Base-by-base conservation (phyloP, 352 stramenopile genomes). In the Plasmopara halstedii region DNA sequence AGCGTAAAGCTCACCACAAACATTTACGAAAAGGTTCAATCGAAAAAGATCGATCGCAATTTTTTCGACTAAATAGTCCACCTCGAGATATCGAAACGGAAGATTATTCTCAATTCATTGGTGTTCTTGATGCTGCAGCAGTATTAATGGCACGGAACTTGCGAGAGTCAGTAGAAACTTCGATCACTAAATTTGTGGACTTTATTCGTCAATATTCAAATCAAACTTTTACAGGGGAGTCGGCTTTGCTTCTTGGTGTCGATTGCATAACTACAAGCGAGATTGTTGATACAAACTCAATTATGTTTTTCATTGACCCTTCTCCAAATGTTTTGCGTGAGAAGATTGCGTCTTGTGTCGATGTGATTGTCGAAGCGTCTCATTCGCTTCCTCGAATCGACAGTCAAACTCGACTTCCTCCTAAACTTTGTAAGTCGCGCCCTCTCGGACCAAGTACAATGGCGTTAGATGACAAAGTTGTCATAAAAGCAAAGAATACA, bases 71-170 rank as follows among this genome's bases (percentile, higher is more conserved):
- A 8, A 33, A 19, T 40, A 58, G 13, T 36, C 22, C 44, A 14
- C 6, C 39, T 2, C 59, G 76, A 35, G 75, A 87, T 22, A 48
- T 64, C 4, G 67, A 89, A 29, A 48, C 67, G 9, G 49, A 48
- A 14, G 49, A 61, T 6, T 83, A 83, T 45, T 59, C 62, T 9
- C 68, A 67, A 18, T 83, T 89, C 45, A 59, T 74, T 15, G 80
- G 77, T 7, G 57, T 95, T 14, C 55, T 97, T 14, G 70, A 95
- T 34, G 78, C 83, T 13, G 76, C 82, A 9, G 65, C 85, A 2
- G 85, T 95, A 11, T 62, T 97, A 11, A 97, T 97, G 86, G 92
- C 86, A 9, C 64, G 79, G 2, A 94, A 95, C 29, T 62, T 97
- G n/a, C 61, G 86, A 18, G 72, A 75, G 19, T 89, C 77, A 0